Evolutionary conservation across 1,284 basidiomycete species (phyloP).

Genomic region (Naganishia sp.): DNA sequence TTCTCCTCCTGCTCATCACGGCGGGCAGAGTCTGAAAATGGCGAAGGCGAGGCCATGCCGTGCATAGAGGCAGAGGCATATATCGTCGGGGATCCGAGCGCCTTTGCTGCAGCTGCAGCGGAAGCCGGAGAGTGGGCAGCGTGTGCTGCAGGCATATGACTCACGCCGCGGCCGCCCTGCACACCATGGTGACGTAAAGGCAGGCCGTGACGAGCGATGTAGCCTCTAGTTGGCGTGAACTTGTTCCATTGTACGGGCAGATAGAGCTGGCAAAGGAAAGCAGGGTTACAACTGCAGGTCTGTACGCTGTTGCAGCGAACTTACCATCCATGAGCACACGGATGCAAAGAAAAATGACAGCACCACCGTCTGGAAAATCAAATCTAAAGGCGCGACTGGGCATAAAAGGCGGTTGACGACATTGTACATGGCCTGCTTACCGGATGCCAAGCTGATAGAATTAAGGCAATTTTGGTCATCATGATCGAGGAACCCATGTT

Average conservation of each 20-base stretch:
- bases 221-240: constrained; percentile 1
- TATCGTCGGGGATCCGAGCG: constrained; percentile 2
- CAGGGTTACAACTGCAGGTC: background rate
- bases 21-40: background rate
- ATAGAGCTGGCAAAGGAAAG: background rate
- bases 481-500: background rate
- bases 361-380: constrained; percentile 11
- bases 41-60: background rate
- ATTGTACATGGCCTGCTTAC: background rate
- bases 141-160: background rate
- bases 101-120: constrained; percentile 4
- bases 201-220: constrained; percentile 3
- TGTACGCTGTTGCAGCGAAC: background rate
- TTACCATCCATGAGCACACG: constrained; percentile 23
- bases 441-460: constrained; percentile 6
- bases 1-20: background rate
- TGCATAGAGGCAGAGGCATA: background rate
- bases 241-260: constrained; percentile 26
- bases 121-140: constrained; percentile 3
- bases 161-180: background rate
- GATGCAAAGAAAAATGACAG: constrained; percentile 24
- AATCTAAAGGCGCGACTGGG: background rate
- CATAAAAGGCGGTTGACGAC: background rate
- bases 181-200: background rate
- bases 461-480: background rate